These are phyloP conservation scores for Tulasnella sp. DNA, from an alignment of 768 basidiomycete species.

Conservation along the genomic window DNA sequence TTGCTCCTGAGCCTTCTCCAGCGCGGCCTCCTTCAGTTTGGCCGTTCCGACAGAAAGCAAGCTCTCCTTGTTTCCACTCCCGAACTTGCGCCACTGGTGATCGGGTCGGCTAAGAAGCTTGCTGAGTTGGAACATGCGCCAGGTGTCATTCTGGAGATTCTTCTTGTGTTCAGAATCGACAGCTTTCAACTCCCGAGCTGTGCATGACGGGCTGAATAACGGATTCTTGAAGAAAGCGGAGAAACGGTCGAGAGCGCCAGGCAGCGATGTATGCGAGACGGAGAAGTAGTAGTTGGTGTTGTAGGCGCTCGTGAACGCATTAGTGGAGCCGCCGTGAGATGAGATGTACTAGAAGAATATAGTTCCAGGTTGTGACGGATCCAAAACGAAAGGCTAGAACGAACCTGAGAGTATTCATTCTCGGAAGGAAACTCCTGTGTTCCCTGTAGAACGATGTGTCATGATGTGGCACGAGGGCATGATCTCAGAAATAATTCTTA, in stretches of 20 bases:
- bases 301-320: slow-evolving; percentile 86
- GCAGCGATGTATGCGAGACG: slow-evolving; percentile 54
- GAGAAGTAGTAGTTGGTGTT: slow-evolving; percentile 87
- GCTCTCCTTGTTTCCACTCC: slow-evolving; percentile 74
- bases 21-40: slow-evolving; percentile 45
- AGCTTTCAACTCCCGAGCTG: slow-evolving; percentile 83
- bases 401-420: slow-evolving; percentile 86
- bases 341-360: slow-evolving; percentile 31
- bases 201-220: slow-evolving; percentile 77
- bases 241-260: slow-evolving; percentile 67
- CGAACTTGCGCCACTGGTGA: slow-evolving; percentile 88
- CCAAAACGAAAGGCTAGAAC: neutral
- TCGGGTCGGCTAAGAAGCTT: slow-evolving; percentile 73
- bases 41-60: slow-evolving; percentile 54
- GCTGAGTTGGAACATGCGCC: slow-evolving; percentile 92
- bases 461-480: slow-evolving; percentile 1
- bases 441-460: slow-evolving; percentile 41
- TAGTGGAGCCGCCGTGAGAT: slow-evolving; percentile 59
- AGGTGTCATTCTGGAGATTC: slow-evolving; percentile 82
- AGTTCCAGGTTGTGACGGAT: neutral
- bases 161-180: slow-evolving; percentile 97
- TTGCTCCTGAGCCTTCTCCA: slow-evolving; percentile 21
- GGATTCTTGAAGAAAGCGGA: slow-evolving; percentile 90
- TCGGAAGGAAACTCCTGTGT: slow-evolving; percentile 80
- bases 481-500: slow-evolving; percentile 33